phyloP scores from a whole-genome alignment of 2,329 filamentous ascomycete species.

The Aspergillus nomiae region DNA sequence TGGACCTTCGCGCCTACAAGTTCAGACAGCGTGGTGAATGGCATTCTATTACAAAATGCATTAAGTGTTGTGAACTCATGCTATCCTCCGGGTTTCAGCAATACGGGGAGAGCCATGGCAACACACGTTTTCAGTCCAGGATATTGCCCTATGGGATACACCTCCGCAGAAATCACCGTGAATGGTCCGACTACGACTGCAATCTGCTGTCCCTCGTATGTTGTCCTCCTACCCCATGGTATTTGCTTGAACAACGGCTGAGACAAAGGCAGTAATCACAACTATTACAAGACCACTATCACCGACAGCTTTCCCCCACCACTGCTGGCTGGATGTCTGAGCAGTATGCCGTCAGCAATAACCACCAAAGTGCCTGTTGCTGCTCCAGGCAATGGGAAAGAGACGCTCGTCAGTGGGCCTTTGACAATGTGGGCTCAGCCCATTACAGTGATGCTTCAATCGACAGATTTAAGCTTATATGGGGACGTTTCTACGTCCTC shows the following conservation, averaged over 20 bases:
- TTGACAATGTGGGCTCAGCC: constrained; percentile 32
- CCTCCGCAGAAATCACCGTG: constrained; percentile 21
- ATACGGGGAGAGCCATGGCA: constrained; percentile 16
- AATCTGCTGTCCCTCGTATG: constrained; percentile 28
- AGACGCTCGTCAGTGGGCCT: constrained; percentile 23
- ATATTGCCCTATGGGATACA: constrained; percentile 28
- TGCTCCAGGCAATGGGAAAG: background rate
- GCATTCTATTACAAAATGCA: constrained; percentile 26
- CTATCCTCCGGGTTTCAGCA: constrained; percentile 14
- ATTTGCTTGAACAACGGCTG: background rate
- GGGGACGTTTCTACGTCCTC: background rate
- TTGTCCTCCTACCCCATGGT: background rate
- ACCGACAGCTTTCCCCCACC: background rate
- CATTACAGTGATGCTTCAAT: constrained; percentile 7
- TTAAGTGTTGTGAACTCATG: constrained; percentile 3
- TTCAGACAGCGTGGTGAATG: constrained; percentile 17
- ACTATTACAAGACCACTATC: constrained; percentile 1
- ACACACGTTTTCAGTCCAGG: constrained; percentile 26
- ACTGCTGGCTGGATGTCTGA: constrained; percentile 7
- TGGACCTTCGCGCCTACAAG: constrained; percentile 25
- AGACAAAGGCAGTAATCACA: background rate
- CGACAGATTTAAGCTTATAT: background rate
- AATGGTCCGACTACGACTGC: constrained; percentile 24
- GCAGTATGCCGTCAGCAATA: constrained; percentile 20
- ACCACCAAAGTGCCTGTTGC: constrained; percentile 1